Evolutionary conservation across 805 yeast species (phyloP).

Genomic region (Saturnispora zaruensis): DNA sequence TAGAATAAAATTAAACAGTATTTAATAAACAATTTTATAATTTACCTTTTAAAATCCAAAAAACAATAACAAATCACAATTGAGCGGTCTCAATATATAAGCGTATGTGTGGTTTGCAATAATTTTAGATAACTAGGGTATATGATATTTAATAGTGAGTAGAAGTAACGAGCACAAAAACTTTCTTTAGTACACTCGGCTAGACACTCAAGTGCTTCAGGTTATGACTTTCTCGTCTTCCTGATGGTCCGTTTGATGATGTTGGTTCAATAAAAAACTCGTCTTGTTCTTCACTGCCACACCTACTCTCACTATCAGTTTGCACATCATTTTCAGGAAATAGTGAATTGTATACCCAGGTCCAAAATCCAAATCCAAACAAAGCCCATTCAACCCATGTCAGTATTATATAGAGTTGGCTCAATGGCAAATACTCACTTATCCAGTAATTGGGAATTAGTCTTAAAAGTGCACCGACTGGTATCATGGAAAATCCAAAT

Average conservation of each 20-base stretch:
- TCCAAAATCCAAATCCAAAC: slow-evolving; percentile 14
- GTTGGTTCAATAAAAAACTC: slow-evolving; percentile 5
- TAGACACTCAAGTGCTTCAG: not conserved
- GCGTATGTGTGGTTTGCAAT: not conserved
- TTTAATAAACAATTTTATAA: not conserved
- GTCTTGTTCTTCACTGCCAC: not conserved
- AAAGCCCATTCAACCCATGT: slow-evolving; percentile 12
- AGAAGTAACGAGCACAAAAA: not conserved
- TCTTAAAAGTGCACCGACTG: slow-evolving; percentile 70
- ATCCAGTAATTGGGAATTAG: slow-evolving; percentile 78
- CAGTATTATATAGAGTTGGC: slow-evolving; percentile 24
- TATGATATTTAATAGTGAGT: not conserved
- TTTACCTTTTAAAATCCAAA: not conserved
- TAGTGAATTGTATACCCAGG: not conserved
- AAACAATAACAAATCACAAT: not conserved
- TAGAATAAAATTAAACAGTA: not conserved
- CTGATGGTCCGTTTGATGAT: not conserved
- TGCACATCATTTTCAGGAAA: slow-evolving; percentile 1
- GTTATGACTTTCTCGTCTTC: slow-evolving; percentile 6
- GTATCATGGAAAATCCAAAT: slow-evolving; percentile 75
- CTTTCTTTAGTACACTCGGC: not conserved
- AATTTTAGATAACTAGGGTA: not conserved
- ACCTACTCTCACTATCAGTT: not conserved
- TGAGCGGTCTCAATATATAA: not conserved
- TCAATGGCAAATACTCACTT: slow-evolving; percentile 51